These are phyloP conservation scores for Boletus patriciae DNA, from an alignment of 768 basidiomycete genomes.

Conservation along the genomic window DNA sequence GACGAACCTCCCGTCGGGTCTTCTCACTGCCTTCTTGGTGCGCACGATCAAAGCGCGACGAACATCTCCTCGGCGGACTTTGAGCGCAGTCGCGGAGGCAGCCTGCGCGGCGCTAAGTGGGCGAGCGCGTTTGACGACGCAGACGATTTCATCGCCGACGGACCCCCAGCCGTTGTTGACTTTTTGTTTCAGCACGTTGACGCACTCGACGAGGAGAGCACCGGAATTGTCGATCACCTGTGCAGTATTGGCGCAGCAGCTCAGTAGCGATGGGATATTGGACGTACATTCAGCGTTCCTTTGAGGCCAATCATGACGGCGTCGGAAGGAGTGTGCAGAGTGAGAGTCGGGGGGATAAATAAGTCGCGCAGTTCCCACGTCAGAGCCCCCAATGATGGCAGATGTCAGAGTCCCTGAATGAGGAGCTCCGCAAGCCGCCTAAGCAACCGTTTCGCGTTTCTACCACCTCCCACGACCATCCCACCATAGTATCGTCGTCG, in stretches of 20 bases:
- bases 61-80: constrained; percentile 91
- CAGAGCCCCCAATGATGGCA: not conserved
- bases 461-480: constrained; percentile 20
- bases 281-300: constrained; percentile 77
- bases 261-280: not conserved
- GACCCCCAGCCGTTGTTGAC: constrained; percentile 93
- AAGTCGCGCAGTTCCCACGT: constrained; percentile 30
- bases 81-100: constrained; percentile 75
- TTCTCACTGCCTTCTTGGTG: constrained; percentile 78
- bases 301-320: constrained; percentile 90
- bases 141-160: constrained; percentile 94
- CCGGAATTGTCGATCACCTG: constrained; percentile 98
- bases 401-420: constrained; percentile 3
- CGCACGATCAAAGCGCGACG: constrained; percentile 95
- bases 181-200: constrained; percentile 95
- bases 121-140: constrained; percentile 89
- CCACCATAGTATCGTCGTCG: not conserved
- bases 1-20: constrained; percentile 86
- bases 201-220: constrained; percentile 90
- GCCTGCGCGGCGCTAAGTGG: constrained; percentile 69
- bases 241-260: not conserved
- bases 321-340: not conserved
- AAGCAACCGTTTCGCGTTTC: constrained; percentile 1
- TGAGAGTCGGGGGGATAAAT: constrained; percentile 3
- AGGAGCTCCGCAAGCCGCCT: constrained; percentile 16